phyloP scores from a whole-genome alignment of 768 basidiomycete species.

The Fibroporia radiculosa region DNA sequence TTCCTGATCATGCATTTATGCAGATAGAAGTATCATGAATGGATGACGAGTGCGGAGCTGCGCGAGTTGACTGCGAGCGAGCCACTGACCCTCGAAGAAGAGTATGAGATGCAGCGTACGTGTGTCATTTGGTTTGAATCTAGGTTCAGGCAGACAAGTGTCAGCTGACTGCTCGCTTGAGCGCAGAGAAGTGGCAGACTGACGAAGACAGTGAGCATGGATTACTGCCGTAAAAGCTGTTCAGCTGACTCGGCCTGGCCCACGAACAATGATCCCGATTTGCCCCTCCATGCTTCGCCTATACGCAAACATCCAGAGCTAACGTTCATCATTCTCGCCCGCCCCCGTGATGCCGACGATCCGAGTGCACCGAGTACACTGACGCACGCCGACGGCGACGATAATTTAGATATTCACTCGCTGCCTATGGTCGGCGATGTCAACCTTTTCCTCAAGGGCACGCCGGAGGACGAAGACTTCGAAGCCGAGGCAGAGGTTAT shows the following conservation, averaged over 20 bases:
- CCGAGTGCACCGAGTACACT: slow-evolving; percentile 4
- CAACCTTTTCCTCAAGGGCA: slow-evolving; percentile 76
- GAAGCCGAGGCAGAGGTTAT: slow-evolving; percentile 88
- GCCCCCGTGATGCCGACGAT: slow-evolving; percentile 23
- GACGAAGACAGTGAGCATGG: slow-evolving; percentile 68
- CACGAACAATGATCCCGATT: neutral
- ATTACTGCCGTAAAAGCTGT: neutral
- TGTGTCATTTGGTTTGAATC: neutral
- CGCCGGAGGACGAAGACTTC: slow-evolving; percentile 27
- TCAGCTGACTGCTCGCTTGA: neutral
- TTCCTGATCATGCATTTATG: neutral
- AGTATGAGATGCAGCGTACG: slow-evolving; percentile 85
- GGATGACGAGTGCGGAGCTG: slow-evolving; percentile 78
- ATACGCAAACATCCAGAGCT: slow-evolving; percentile 40
- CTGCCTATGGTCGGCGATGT: slow-evolving; percentile 86
- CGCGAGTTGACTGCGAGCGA: slow-evolving; percentile 79
- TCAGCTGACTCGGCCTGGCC: neutral
- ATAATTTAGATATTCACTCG: slow-evolving; percentile 25
- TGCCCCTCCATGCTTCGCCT: neutral
- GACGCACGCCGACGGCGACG: slow-evolving; percentile 16
- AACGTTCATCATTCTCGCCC: slow-evolving; percentile 81
- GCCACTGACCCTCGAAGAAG: slow-evolving; percentile 70
- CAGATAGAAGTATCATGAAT: slow-evolving; percentile 70
- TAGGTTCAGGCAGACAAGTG: neutral
- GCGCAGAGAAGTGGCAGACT: slow-evolving; percentile 71